These are phyloP conservation scores for Dendrobium huoshanense DNA, from an alignment of 106 monocot genomes.

Conservation along the genomic window DNA sequence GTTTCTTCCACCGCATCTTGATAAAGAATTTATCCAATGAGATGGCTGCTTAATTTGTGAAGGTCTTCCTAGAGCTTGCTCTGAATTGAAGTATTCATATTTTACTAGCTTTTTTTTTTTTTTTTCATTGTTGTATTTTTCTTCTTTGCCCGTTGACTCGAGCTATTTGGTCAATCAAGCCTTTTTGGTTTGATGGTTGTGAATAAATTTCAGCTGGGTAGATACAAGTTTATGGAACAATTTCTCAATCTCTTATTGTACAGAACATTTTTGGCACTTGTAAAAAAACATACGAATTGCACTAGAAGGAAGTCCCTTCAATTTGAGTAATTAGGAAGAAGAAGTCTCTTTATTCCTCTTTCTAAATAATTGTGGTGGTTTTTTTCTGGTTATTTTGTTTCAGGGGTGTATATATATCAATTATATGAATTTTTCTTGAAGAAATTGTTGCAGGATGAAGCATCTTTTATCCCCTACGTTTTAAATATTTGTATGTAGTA, in stretches of 20 bases:
- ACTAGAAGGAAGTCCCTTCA: too few relatives aligned
- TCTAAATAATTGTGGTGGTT: too few relatives aligned
- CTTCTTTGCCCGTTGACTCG: not conserved
- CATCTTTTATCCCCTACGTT: too few relatives aligned
- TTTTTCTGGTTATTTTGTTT: too few relatives aligned
- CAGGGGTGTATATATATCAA: too few relatives aligned
- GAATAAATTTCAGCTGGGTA: not conserved
- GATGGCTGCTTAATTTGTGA: not conserved
- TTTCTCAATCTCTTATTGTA: not conserved
- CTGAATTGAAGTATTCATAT: not conserved
- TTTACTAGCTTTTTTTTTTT: too few relatives aligned
- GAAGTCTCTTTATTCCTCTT: too few relatives aligned
- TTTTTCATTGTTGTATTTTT: not conserved
- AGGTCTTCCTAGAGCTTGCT: not conserved
- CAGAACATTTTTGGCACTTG: not conserved
- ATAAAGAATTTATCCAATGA: not conserved
- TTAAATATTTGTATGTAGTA: too few relatives aligned
- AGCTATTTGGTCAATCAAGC: not conserved
- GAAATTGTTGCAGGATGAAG: too few relatives aligned
- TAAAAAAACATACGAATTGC: not conserved
- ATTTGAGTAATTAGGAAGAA: too few relatives aligned
- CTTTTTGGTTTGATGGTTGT: not conserved
- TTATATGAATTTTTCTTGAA: too few relatives aligned
- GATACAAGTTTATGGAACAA: not conserved
- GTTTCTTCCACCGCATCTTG: not conserved